Conservation (phyloP, 2,329 filamentous ascomycete species). For the Cordyceps sp. region DNA sequence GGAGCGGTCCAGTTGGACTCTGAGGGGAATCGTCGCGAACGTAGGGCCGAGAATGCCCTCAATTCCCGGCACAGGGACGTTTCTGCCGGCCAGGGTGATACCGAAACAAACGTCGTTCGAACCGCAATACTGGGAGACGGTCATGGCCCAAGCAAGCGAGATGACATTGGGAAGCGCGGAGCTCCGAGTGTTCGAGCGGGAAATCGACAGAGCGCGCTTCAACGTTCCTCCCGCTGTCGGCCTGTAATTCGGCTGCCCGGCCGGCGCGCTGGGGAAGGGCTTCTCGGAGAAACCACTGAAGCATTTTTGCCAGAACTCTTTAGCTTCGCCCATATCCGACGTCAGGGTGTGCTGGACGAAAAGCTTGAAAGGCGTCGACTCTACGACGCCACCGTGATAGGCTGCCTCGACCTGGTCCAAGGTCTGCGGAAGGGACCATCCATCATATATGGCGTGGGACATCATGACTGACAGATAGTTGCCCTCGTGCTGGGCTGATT, state of each 20-base stretch:
- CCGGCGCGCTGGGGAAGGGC: conserved; percentile 24
- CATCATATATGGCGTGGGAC: conserved; percentile 36
- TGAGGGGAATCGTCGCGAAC: conserved; percentile 24
- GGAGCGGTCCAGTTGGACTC: conserved; percentile 15
- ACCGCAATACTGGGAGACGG: conserved; percentile 30
- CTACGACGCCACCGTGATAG: not conserved
- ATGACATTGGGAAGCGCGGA: conserved; percentile 11
- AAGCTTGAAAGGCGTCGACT: conserved; percentile 16
- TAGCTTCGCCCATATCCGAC: conserved; percentile 16
- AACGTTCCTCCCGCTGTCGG: conserved; percentile 16
- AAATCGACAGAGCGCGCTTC: conserved; percentile 20
- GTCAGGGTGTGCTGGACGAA: conserved; percentile 26
- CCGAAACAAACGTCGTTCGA: conserved; percentile 23
- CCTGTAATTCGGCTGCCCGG: conserved; percentile 23
- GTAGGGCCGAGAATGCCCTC: conserved; percentile 11
- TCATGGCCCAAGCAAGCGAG: conserved; percentile 28
- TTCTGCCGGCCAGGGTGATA: conserved; percentile 23
- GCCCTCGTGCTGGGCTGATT: conserved; percentile 6
- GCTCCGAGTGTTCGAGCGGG: conserved; percentile 3
- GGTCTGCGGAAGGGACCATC: conserved; percentile 24
- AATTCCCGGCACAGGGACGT: conserved; percentile 6
- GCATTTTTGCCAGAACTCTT: conserved; percentile 24
- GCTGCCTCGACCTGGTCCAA: conserved; percentile 12
- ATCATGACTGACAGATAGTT: conserved; percentile 21
- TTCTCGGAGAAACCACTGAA: conserved; percentile 19